These are phyloP conservation scores for Pythium periplocum DNA, from an alignment of 352 stramenopile genomes.

Conservation along the genomic window DNA sequence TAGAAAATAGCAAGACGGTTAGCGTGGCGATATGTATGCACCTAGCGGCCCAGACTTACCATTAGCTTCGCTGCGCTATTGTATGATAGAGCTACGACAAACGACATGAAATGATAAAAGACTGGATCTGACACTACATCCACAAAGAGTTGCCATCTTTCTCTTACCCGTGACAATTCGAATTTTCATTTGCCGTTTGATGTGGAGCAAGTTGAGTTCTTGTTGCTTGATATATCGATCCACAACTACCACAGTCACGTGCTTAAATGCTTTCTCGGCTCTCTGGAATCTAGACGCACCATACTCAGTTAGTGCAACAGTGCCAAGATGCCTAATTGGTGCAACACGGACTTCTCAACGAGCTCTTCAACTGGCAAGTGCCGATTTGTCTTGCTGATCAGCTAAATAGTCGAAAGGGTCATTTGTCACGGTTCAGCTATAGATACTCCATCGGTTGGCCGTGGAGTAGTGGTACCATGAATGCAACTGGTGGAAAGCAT, in stretches of 20 bases:
- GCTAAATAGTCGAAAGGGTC: conserved; percentile 9
- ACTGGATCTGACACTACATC: too few relatives aligned
- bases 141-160: too few relatives aligned
- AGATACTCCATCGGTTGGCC: too few relatives aligned
- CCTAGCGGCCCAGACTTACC: conserved; percentile 16
- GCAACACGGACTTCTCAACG: conserved; percentile 31
- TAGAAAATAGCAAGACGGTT: neutral
- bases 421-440: too few relatives aligned
- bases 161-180: conserved; percentile 42
- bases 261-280: conserved; percentile 55
- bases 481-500: conserved; percentile 60
- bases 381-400: conserved; percentile 33
- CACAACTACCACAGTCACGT: conserved; percentile 47
- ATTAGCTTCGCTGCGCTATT: conserved; percentile 33
- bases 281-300: conserved; percentile 20
- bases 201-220: conserved; percentile 40
- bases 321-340: conserved; percentile 1
- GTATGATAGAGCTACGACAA: too few relatives aligned
- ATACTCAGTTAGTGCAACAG: neutral
- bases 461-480: conserved; percentile 36
- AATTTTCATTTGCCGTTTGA: conserved; percentile 29
- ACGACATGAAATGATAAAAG: too few relatives aligned
- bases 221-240: conserved; percentile 34
- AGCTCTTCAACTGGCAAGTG: conserved; percentile 30
- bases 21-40: neutral